phyloP scores from a whole-genome alignment of 2,329 filamentous ascomycete genomes.

The Dryadomyces sulphureus region DNA sequence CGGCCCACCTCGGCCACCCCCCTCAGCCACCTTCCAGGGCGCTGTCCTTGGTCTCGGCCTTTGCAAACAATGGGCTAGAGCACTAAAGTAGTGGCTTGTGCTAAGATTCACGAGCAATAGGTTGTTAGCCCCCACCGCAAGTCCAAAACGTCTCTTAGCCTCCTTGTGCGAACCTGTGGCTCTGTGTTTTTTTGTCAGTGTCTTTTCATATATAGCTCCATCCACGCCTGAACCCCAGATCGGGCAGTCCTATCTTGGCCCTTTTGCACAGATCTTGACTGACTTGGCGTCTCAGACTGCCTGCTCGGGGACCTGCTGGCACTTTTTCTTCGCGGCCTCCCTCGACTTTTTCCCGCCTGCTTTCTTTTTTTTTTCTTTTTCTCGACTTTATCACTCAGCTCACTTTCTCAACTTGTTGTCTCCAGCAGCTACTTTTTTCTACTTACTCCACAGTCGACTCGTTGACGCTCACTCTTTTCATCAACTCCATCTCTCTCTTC shows the following conservation, averaged over 20 bases:
- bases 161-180: background rate
- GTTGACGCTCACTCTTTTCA: background rate
- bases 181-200: background rate
- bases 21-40: background rate
- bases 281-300: background rate
- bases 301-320: no score
- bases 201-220: constrained; percentile 1
- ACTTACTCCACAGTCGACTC: no score
- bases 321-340: background rate
- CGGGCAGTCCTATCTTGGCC: background rate
- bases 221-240: background rate
- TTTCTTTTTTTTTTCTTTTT: background rate
- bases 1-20: no score
- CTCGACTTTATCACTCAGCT: background rate
- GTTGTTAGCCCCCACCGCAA: background rate
- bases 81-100: background rate
- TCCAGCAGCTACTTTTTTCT: no score
- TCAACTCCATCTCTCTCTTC: background rate
- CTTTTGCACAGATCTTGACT: background rate
- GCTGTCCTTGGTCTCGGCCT: background rate
- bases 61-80: background rate
- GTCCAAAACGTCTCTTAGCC: background rate
- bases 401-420: no score
- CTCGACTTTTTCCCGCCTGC: background rate
- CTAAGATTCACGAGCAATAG: constrained; percentile 1